phyloP scores from a whole-genome alignment of 257 asterid genomes.

The Fraxinus excelsior region DNA sequence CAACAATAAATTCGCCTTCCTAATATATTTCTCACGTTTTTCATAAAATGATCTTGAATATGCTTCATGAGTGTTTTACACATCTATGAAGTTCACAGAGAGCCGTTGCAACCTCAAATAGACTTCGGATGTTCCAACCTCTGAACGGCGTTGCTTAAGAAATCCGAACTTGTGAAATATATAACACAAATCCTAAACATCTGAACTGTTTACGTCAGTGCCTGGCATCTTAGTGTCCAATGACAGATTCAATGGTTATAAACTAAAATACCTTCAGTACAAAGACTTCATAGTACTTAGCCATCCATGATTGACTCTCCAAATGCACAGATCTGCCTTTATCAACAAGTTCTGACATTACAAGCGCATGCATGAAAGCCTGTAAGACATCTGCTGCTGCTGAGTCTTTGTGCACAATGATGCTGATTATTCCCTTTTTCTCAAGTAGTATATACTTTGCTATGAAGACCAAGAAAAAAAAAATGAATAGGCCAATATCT shows the following conservation, averaged over 20 bases:
- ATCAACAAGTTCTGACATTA: conserved; percentile 51
- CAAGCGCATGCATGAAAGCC: conserved; percentile 80
- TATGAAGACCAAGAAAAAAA: conserved; percentile 34
- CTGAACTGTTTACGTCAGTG: not conserved
- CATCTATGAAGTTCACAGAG: not conserved
- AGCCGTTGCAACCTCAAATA: not conserved
- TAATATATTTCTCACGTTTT: not conserved
- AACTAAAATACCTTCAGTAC: conserved; percentile 50
- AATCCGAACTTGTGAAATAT: too few relatives aligned
- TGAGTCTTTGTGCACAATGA: conserved; percentile 77
- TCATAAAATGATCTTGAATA: not conserved
- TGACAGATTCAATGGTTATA: not conserved
- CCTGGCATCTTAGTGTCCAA: not conserved
- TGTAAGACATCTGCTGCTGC: conserved; percentile 65
- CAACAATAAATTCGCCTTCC: not conserved
- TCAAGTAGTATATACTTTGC: conserved; percentile 67
- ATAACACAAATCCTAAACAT: too few relatives aligned
- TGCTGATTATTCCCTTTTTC: conserved; percentile 42
- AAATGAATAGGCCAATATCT: conserved; percentile 19
- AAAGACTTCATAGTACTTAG: conserved; percentile 57
- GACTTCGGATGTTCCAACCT: not conserved
- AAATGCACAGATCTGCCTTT: conserved; percentile 43
- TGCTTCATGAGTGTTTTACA: not conserved
- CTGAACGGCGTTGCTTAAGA: not conserved
- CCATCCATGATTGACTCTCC: conserved; percentile 85